These are phyloP conservation scores for Luffa aegyptiaca DNA, from an alignment of 306 rosid genomes.

Conservation along the genomic window DNA sequence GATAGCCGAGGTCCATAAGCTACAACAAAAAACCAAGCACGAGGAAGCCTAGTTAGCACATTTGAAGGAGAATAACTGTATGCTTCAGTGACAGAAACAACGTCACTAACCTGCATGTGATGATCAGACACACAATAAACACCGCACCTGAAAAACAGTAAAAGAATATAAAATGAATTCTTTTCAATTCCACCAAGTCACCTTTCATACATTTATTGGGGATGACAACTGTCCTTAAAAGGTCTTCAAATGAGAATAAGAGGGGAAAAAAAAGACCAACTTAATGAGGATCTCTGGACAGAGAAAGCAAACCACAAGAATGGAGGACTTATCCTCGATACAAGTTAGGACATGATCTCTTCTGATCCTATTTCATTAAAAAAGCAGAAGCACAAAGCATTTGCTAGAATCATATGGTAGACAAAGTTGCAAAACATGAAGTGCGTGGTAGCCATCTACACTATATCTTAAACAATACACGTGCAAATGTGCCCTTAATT, in stretches of 20 bases:
- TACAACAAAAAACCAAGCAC: conserved; percentile 29
- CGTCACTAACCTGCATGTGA: conserved; percentile 72
- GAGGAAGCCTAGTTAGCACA: background rate
- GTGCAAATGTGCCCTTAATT: conserved; percentile 2
- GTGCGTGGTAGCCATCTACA: background rate
- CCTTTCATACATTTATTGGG: background rate
- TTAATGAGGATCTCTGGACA: background rate
- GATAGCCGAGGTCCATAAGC: conserved; percentile 92
- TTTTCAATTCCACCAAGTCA: background rate
- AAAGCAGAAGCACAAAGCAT: background rate
- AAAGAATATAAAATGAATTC: conserved; percentile 19
- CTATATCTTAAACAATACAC: background rate
- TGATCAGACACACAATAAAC: conserved; percentile 80
- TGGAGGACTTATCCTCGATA: background rate
- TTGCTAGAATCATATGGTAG: background rate
- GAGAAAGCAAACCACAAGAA: background rate
- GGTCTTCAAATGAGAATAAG: background rate
- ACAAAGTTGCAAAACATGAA: background rate
- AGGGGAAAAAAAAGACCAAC: background rate
- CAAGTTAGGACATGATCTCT: background rate
- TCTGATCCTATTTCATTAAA: background rate
- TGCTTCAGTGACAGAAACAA: conserved; percentile 3
- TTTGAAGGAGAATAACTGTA: background rate
- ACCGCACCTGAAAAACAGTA: conserved; percentile 75
- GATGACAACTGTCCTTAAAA: background rate